Evolutionary conservation across 2,329 filamentous ascomycete genomes (phyloP).

Genomic region (Fusarium sp.): DNA sequence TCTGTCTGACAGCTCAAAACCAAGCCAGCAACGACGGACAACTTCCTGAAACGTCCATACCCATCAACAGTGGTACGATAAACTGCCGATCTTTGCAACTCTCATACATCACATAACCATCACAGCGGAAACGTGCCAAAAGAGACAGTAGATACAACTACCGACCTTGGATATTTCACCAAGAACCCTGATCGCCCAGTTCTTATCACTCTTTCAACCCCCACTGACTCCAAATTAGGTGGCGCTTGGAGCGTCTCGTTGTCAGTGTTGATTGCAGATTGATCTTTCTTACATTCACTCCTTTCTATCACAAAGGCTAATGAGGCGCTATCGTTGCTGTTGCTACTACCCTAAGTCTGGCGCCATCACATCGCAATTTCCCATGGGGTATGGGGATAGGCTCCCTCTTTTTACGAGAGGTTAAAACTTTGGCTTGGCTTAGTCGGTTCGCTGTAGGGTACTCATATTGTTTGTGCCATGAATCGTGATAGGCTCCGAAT

Average conservation of each 20-base stretch:
- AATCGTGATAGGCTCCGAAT: not conserved
- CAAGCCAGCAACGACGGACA: not conserved
- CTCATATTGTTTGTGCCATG: conserved; percentile 2
- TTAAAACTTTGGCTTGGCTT: not conserved
- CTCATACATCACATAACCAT: conserved; percentile 6
- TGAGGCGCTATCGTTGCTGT: conserved; percentile 8
- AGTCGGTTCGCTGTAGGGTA: conserved; percentile 22
- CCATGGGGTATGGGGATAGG: conserved; percentile 3
- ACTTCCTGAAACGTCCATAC: conserved; percentile 2
- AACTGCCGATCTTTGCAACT: conserved; percentile 21
- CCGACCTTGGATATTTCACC: not conserved
- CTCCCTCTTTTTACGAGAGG: conserved; percentile 13
- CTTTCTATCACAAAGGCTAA: conserved; percentile 2
- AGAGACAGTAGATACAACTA: conserved; percentile 4
- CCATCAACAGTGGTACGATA: conserved; percentile 6
- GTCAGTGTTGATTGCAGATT: conserved; percentile 18
- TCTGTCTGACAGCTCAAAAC: not conserved
- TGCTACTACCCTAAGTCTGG: conserved; percentile 7
- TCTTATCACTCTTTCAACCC: conserved; percentile 8
- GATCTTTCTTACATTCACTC: conserved; percentile 17
- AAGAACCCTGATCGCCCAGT: conserved; percentile 16
- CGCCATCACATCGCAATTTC: conserved; percentile 30
- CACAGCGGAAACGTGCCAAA: conserved; percentile 9
- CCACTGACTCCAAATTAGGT: conserved; percentile 38
- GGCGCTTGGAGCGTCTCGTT: conserved; percentile 29